Evolutionary conservation across 176 grass and related monocot genomes (phyloP), one percentile per base, ranked within the genome.

Genomic region (Panicum miliaceum): DNA sequence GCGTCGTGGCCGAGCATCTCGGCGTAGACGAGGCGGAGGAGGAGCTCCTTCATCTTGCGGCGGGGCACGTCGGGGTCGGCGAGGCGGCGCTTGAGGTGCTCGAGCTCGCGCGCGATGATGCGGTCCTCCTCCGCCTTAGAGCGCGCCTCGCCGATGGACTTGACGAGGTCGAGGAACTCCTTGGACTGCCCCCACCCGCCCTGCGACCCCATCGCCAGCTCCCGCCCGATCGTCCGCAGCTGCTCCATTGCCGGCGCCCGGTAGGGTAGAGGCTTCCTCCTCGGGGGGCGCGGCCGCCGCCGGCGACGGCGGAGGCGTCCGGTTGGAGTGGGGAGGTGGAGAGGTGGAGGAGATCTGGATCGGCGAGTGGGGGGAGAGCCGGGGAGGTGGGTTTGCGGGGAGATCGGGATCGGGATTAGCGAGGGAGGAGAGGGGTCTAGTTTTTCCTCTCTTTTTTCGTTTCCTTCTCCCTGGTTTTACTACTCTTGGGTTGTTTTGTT

Each of bases 1-100:
- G 97, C 97, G 34, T 99, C 97, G 74, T 99, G 97, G 22, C 97
- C 97, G 45, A 99, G 93, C 97, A 99, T 99, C 97, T 99, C 97
- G 16, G 89, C 97, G 54, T 99, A 99, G 86, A 93, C 93, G 66
- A 99, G 91, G 84, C 97, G 93, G 52, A 99, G 88, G 47, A 99
- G 84, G 73, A 92, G 91, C 84, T 99, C 97, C 84, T 99, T 99
- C 97, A 99, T 99, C 90, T 89, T 90, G 53, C 90, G 90, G 36
- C 97, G 97, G 23, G 91, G 93, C 25, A 99, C 94, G 75, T 99
- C 93, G 57, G 97, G 97, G 42, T 99, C 97, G 20, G 93, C 94
- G 47, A 99, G 89, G 34, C 97, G 89, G 52, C 93, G 97, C 62
- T 91, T 86, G 84, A 99, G 93, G 70, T 92, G 81, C 26, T 99